These are phyloP conservation scores for Lipomyces yamanashiensis DNA, from an alignment of 805 yeast species.

Conservation along the genomic window DNA sequence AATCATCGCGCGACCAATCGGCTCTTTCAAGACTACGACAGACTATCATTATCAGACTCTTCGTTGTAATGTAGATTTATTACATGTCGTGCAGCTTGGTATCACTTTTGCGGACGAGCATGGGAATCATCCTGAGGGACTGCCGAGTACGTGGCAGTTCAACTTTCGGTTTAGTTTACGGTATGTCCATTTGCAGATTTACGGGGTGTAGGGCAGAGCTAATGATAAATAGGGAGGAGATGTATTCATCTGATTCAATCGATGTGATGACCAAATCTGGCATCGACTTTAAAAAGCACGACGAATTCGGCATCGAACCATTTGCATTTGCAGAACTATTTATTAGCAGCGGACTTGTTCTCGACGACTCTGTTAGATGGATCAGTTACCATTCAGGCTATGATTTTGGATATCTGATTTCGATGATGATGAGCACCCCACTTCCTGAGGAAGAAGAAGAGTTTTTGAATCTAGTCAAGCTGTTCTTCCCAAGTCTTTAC, in stretches of 20 bases:
- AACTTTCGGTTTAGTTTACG: slow-evolving; percentile 81
- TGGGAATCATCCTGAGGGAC: slow-evolving; percentile 70
- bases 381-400: slow-evolving; percentile 90
- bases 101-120: slow-evolving; percentile 70
- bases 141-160: slow-evolving; percentile 91
- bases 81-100: slow-evolving; percentile 85
- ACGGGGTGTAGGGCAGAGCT: neutral
- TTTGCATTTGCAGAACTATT: slow-evolving; percentile 81
- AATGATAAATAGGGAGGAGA: slow-evolving; percentile 53
- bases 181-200: slow-evolving; percentile 2
- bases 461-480: slow-evolving; percentile 69
- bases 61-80: slow-evolving; percentile 85
- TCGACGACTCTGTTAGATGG: slow-evolving; percentile 79
- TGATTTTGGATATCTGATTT: slow-evolving; percentile 86
- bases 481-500: slow-evolving; percentile 79
- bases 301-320: slow-evolving; percentile 75
- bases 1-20: slow-evolving; percentile 93
- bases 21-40: slow-evolving; percentile 82
- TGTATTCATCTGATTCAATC: slow-evolving; percentile 85
- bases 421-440: slow-evolving; percentile 70
- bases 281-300: slow-evolving; percentile 75
- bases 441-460: slow-evolving; percentile 84
- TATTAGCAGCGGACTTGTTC: slow-evolving; percentile 81
- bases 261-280: slow-evolving; percentile 82
- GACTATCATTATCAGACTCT: slow-evolving; percentile 97